phyloP scores from a whole-genome alignment of 371 early-diverging fungal genomes.

The Parasitella parasitica region DNA sequence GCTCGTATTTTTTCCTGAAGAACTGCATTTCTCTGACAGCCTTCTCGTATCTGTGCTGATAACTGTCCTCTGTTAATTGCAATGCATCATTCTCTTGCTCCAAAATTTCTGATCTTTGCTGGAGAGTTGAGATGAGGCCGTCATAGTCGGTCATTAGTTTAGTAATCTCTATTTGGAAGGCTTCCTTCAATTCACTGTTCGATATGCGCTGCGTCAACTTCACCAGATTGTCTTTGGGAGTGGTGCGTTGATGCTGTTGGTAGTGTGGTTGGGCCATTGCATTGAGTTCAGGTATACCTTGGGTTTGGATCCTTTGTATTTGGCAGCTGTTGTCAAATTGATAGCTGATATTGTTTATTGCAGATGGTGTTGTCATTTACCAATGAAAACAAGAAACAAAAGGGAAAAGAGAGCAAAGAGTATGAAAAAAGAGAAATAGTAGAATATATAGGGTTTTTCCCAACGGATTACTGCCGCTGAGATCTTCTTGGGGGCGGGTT shows the following conservation, averaged over 20 bases:
- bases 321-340: background rate
- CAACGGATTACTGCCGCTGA: background rate
- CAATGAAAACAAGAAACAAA: background rate
- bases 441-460: background rate
- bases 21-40: slow-evolving; percentile 54
- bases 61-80: slow-evolving; percentile 10
- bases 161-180: slow-evolving; percentile 29
- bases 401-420: background rate
- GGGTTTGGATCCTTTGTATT: slow-evolving; percentile 16
- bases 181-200: slow-evolving; percentile 25
- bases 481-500: background rate
- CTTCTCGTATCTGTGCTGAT: slow-evolving; percentile 43
- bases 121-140: slow-evolving; percentile 29
- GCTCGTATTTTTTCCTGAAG: slow-evolving; percentile 41
- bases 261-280: background rate
- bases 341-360: background rate
- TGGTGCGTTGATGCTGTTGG: background rate
- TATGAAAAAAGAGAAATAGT: background rate
- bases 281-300: slow-evolving; percentile 12
- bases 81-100: slow-evolving; percentile 38
- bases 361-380: background rate
- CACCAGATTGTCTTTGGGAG: slow-evolving; percentile 13
- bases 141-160: slow-evolving; percentile 32
- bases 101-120: slow-evolving; percentile 34
- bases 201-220: slow-evolving; percentile 14